These are phyloP conservation scores for Eucommia ulmoides DNA, from an alignment of 257 asterid genomes.

Conservation along the genomic window DNA sequence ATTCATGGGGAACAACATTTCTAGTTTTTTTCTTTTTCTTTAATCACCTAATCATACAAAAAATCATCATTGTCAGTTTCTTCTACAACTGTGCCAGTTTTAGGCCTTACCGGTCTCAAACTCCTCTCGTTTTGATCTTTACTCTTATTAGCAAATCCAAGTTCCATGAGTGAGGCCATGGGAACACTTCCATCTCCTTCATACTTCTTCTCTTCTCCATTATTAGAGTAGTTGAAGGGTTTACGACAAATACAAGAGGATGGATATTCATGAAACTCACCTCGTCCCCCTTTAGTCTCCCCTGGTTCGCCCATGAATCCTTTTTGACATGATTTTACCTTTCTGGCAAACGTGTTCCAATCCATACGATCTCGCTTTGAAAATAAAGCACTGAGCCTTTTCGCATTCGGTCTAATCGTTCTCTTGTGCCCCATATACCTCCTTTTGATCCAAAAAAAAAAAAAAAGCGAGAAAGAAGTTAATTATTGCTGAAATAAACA, in stretches of 20 bases:
- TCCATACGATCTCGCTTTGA: slow-evolving; percentile 53
- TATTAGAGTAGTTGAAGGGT: slow-evolving; percentile 27
- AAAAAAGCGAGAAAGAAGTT: too few species aligned
- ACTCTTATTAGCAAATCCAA: slow-evolving; percentile 10
- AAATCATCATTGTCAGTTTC: slow-evolving; percentile 28
- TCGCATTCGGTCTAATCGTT: slow-evolving; percentile 90
- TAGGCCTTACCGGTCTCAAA: slow-evolving; percentile 12
- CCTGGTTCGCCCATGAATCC: slow-evolving; percentile 99
- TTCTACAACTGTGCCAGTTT: slow-evolving; percentile 22
- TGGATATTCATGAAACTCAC: slow-evolving; percentile 91
- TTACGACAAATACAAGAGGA: slow-evolving; percentile 75
- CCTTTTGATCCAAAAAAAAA: too few species aligned
- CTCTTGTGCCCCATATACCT: slow-evolving; percentile 96
- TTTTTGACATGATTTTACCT: slow-evolving; percentile 82
- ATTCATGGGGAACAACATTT: too few species aligned
- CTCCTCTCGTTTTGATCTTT: slow-evolving; percentile 11
- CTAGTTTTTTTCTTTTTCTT: too few species aligned
- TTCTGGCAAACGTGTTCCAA: slow-evolving; percentile 67
- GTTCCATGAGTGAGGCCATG: slow-evolving; percentile 20
- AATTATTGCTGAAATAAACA: too few species aligned
- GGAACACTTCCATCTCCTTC: slow-evolving; percentile 16
- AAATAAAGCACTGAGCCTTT: slow-evolving; percentile 75
- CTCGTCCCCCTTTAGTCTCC: slow-evolving; percentile 84
- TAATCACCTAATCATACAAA: slow-evolving; percentile 37
- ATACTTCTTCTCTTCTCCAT: slow-evolving; percentile 12